Base-by-base conservation (phyloP, 148 eudicot species). In the Cornus florida region DNA sequence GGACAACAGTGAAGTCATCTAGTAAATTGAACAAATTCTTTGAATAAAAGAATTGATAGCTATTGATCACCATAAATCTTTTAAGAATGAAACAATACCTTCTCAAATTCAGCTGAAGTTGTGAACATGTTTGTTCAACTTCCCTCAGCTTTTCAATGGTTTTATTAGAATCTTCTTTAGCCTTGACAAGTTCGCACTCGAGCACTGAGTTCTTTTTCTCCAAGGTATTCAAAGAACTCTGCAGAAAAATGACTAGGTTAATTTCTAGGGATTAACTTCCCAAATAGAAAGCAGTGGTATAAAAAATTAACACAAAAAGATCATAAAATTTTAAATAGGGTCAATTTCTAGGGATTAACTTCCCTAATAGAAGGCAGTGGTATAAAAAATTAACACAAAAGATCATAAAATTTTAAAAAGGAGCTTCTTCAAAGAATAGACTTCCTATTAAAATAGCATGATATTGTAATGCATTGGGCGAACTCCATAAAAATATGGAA, bases 71-170 rank as follows among this genome's bases (percentile, higher is more conserved):
- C 41, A 28, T 7, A 74, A 73, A 78, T 57, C 53, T 31, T 62
- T 73, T 5, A 73, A 65, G 65, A 17, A 69, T 33, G 28, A 23
- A 28, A 64, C 8, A 71, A 53, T 32, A 96, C 98, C 99, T 94
- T 83, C 76, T 86, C 73, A 97, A 72, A 77, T 89, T 92, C 83
- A 87, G 86, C 78, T 92, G 95, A 75, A 94, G 87, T 67, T 91
- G 90, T 78, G 81, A 86, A 82, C 92, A 94, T 73, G 82, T 91
- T 74, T 89, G 86, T 78, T 91, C 97, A 82, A 94, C 91, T 71
- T 88, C 98, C 74, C 72, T 83, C 82, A 91, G 76, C 87, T 94
- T 92, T 80, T 84, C 76, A 72, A 91, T 73, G 33, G 93, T 82
- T 80, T 69, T 74, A 57, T 76, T 81, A 65, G 87, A 80, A 74